phyloP scores from a whole-genome alignment of 306 rosid genomes.

The Cucurbita moschata region DNA sequence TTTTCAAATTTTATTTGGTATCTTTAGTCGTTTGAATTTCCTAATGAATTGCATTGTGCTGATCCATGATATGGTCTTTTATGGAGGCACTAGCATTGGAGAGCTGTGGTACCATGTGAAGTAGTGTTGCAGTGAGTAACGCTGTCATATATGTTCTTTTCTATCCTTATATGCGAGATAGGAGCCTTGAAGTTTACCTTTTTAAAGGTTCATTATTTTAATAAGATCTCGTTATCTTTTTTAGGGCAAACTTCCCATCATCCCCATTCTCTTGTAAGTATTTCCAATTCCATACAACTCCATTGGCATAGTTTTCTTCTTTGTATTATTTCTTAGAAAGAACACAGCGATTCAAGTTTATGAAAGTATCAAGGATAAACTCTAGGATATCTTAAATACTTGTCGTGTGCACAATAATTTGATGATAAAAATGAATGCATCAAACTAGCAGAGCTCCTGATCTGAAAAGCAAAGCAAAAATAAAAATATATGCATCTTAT shows the following conservation, averaged over 20 bases:
- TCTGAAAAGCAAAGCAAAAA: background rate
- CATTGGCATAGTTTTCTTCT: background rate
- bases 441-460: background rate
- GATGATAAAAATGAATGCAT: background rate
- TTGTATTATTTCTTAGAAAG: background rate
- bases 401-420: background rate
- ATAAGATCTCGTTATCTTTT: background rate
- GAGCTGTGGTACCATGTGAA: constrained; percentile 31
- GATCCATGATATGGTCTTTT: constrained; percentile 54
- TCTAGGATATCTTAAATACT: background rate
- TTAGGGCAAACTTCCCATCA: constrained; percentile 18
- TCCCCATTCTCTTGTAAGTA: constrained; percentile 24
- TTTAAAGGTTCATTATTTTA: background rate
- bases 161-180: background rate
- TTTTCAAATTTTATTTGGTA: background rate
- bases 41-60: constrained; percentile 69
- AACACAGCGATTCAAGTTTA: background rate
- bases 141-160: background rate
- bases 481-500: background rate
- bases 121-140: constrained; percentile 37
- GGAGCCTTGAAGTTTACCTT: background rate
- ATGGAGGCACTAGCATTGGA: constrained; percentile 63
- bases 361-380: background rate
- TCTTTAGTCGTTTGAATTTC: background rate
- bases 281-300: background rate